Percentiles rank a stretch among this genome's conserved stretches.
Evolutionary conservation across 1,139 yeast species (phyloP).

Genomic region (Taiozyma onychis): DNA sequence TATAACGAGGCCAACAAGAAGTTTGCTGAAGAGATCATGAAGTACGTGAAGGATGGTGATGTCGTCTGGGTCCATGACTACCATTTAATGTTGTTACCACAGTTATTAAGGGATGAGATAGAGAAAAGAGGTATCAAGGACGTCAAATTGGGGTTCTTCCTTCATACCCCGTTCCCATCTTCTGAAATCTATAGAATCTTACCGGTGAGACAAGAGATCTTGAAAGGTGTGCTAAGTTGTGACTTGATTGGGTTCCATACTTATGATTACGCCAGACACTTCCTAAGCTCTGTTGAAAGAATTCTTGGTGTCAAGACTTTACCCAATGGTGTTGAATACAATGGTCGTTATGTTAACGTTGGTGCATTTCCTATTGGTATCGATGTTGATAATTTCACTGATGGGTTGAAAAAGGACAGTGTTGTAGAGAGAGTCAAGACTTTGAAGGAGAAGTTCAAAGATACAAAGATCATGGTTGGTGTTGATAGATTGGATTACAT

Average conservation of each 20-base stretch:
- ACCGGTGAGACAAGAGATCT: slow-evolving; percentile 91
- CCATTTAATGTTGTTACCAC: slow-evolving; percentile 92
- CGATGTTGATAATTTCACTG: slow-evolving; percentile 85
- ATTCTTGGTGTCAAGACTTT: slow-evolving; percentile 76
- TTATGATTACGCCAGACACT: slow-evolving; percentile 99
- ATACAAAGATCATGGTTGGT: slow-evolving; percentile 84
- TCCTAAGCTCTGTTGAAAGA: slow-evolving; percentile 84
- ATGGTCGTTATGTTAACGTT: slow-evolving; percentile 72
- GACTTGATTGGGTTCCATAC: slow-evolving; percentile 97
- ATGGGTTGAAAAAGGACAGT: slow-evolving; percentile 59
- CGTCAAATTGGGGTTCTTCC: slow-evolving; percentile 83
- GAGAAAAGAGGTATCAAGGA: slow-evolving; percentile 40
- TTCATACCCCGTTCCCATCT: slow-evolving; percentile 98
- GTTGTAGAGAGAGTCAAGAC: slow-evolving; percentile 64
- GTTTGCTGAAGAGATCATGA: slow-evolving; percentile 73
- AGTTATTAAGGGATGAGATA: slow-evolving; percentile 69
- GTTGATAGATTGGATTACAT: slow-evolving; percentile 94
- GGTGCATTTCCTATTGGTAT: slow-evolving; percentile 99
- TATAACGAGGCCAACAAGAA: slow-evolving; percentile 87
- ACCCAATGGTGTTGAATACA: slow-evolving; percentile 85
- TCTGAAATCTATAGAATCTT: slow-evolving; percentile 92
- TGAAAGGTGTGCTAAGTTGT: slow-evolving; percentile 88
- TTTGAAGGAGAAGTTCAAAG: slow-evolving; percentile 56
- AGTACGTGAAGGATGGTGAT: slow-evolving; percentile 74
- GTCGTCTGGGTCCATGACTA: slow-evolving; percentile 98